phyloP scores from a whole-genome alignment of 176 grass and related monocot genomes.

The Thalia dealbata region DNA sequence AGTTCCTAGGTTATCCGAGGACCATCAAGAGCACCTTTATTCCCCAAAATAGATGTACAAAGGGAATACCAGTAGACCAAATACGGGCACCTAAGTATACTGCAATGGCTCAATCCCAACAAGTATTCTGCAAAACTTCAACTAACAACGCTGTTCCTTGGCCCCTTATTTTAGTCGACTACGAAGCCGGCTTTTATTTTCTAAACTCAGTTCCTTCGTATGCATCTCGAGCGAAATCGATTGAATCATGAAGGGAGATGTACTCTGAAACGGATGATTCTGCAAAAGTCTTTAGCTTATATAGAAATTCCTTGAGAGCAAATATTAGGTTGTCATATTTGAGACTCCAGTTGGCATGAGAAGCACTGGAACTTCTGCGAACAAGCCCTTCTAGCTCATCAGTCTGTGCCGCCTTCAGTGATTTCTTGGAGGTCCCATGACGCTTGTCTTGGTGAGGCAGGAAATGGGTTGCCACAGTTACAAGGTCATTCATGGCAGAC shows the following conservation, averaged over 20 bases:
- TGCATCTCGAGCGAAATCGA: slow-evolving; percentile 19
- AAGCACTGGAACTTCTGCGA: slow-evolving; percentile 17
- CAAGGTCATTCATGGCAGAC: slow-evolving; percentile 50
- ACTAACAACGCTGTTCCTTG: neutral
- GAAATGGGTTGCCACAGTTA: slow-evolving; percentile 30
- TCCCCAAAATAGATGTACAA: neutral
- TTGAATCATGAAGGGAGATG: slow-evolving; percentile 28
- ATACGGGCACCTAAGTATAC: neutral
- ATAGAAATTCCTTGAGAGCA: slow-evolving; percentile 48
- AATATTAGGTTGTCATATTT: slow-evolving; percentile 39
- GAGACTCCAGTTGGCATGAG: slow-evolving; percentile 28
- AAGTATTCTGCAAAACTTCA: neutral
- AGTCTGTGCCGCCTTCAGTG: slow-evolving; percentile 27
- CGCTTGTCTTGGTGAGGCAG: slow-evolving; percentile 60
- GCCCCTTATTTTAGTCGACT: neutral
- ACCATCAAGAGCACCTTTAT: neutral
- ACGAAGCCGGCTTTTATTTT: neutral
- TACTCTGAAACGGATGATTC: slow-evolving; percentile 42
- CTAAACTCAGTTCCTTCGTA: slow-evolving; percentile 31
- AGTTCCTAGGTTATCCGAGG: neutral
- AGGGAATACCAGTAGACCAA: neutral
- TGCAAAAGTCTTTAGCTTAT: slow-evolving; percentile 43
- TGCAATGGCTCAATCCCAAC: neutral
- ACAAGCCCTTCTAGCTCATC: slow-evolving; percentile 9
- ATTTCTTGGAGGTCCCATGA: slow-evolving; percentile 34